Evolutionary conservation across 306 rosid species (phyloP), one percentile per base, ranked within the genome.

Genomic region (Trifolium dubium): DNA sequence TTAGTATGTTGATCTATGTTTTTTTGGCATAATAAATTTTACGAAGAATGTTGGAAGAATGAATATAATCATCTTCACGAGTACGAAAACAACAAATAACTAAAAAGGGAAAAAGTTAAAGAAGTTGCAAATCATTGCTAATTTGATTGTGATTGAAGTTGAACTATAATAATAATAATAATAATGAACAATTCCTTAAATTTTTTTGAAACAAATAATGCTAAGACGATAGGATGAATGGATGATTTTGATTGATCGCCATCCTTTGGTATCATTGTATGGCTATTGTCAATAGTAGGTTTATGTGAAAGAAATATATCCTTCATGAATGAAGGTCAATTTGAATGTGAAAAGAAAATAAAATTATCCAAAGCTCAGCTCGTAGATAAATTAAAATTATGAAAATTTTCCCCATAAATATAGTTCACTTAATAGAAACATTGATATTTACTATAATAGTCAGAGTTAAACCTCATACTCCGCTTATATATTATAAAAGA

Each of bases 81-180:
- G 50, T 13, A 46, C 5, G 72, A 58, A 73, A 66, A 51, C n/a
- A 67, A 71, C 39, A 67, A 49, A 51, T 40, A 61, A 64, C n/a
- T 47, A 61, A 66, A 64, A 72, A 29, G 41, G 9, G 13, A 14
- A 72, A 62, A 67, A 10, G 12, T 68, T 31, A 79, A 65, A 70
- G 2, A 67, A 8, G 62, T 15, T 37, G 12, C 60, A 72, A 75
- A 67, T 64, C 46, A 39, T 75, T 61, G 60, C 47, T 71, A 54
- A 54, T 37, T 37, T 74, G 87, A 83, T 72, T 68, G 82, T n/a
- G 80, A 80, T 68, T 68, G 84, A 83, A 77, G 77, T 68, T 68
- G 84, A 83, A 77, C 82, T 9, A 31, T 67, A 58, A 28, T 55
- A 67, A 79, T 54, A 72, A 62, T 61, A 74, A 28, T 55, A 67